phyloP scores from a whole-genome alignment of 139 green algal genomes.

The Chlorella sorokiniana region DNA sequence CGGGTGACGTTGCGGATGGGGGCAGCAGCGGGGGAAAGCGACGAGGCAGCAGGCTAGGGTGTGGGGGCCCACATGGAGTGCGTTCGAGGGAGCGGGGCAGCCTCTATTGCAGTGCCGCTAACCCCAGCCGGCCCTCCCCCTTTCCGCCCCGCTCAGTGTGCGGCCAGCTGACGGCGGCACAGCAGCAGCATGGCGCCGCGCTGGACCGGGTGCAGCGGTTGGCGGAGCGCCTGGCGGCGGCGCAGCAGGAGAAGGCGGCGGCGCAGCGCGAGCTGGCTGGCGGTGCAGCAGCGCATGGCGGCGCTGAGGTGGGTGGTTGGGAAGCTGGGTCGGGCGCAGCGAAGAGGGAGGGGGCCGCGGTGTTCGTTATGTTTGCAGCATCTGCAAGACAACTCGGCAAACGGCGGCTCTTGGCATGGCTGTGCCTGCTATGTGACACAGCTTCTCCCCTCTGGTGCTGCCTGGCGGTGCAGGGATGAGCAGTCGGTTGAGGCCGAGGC shows the following conservation, averaged over 20 bases:
- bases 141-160: background rate
- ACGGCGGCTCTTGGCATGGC: too few relatives aligned
- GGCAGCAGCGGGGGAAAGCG: too few relatives aligned
- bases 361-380: too few relatives aligned
- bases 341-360: too few relatives aligned
- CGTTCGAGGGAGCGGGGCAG: too few relatives aligned
- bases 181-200: constrained; percentile 6
- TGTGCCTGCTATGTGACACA: too few relatives aligned
- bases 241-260: constrained; percentile 33
- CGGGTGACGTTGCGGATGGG: too few relatives aligned
- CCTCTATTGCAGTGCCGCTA: background rate
- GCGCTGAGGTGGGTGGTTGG: background rate
- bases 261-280: background rate
- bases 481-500: constrained; percentile 18
- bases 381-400: too few relatives aligned
- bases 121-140: background rate
- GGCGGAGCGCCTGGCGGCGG: constrained; percentile 17
- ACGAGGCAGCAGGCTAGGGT: too few relatives aligned
- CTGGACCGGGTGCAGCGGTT: constrained; percentile 23
- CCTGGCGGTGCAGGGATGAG: constrained; percentile 17
- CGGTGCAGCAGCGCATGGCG: constrained; percentile 9
- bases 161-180: constrained; percentile 34
- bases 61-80: too few relatives aligned
- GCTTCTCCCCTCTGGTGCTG: too few relatives aligned
- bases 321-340: too few relatives aligned